These are phyloP conservation scores for Phytophthora capsici DNA, from an alignment of 352 stramenopile genomes.

Conservation along the genomic window DNA sequence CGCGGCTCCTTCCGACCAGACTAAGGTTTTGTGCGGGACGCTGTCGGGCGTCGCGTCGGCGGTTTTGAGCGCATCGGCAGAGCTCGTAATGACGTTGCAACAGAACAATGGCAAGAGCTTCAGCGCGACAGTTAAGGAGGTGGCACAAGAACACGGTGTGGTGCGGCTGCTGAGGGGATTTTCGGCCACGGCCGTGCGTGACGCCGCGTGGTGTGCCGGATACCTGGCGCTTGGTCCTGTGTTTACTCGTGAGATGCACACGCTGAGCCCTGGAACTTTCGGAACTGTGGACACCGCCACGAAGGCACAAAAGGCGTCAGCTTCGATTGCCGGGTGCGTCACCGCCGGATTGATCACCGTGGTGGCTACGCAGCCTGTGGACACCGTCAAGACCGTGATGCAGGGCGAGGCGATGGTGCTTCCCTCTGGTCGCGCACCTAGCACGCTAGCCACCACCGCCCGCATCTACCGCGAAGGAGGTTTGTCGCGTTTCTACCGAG, in stretches of 20 bases:
- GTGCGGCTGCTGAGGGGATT: constrained; percentile 67
- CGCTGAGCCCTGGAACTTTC: constrained; percentile 56
- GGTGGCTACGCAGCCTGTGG: constrained; percentile 77
- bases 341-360: constrained; percentile 78
- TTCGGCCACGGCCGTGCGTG: constrained; percentile 64
- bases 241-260: constrained; percentile 71
- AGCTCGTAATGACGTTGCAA: constrained; percentile 89
- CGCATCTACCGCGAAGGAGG: constrained; percentile 63
- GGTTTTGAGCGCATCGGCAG: constrained; percentile 67
- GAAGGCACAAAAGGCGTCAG: constrained; percentile 66
- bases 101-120: constrained; percentile 84
- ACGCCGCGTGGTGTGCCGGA: constrained; percentile 78
- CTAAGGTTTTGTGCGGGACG: constrained; percentile 70
- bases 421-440: constrained; percentile 41
- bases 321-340: constrained; percentile 71
- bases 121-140: constrained; percentile 58
- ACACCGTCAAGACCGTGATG: constrained; percentile 89
- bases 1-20: constrained; percentile 41
- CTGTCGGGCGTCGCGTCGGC: constrained; percentile 70
- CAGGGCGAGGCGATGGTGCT: constrained; percentile 75
- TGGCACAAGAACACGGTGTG: constrained; percentile 53
- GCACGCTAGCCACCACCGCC: constrained; percentile 46
- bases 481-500: constrained; percentile 68
- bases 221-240: constrained; percentile 82
- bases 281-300: constrained; percentile 54